A percentile compares a stretch with the other conserved stretches of the same genome.
Conservation (phyloP, 805 yeast species). For the Myxozyma udenii region DNA sequence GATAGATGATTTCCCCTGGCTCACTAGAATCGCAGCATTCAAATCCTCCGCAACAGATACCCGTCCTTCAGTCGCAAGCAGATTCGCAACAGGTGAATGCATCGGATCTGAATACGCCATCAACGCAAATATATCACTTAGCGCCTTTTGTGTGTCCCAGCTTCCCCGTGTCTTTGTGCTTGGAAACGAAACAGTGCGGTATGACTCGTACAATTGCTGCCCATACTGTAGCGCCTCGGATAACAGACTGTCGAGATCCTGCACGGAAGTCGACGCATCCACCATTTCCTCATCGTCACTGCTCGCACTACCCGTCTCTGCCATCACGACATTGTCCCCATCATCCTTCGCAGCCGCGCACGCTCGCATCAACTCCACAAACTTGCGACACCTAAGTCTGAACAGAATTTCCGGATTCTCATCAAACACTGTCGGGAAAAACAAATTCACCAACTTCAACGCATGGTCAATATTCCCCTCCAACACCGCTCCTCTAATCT, state of each 20-base stretch:
- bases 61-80: slow-evolving; percentile 42
- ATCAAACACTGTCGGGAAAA: slow-evolving; percentile 43
- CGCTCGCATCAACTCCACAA: slow-evolving; percentile 43
- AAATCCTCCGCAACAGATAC: slow-evolving; percentile 44
- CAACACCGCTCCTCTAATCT: slow-evolving; percentile 44
- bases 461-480: slow-evolving; percentile 49
- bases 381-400: slow-evolving; percentile 45
- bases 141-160: slow-evolving; percentile 39
- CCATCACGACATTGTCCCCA: background rate
- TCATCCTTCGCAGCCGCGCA: slow-evolving; percentile 22
- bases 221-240: slow-evolving; percentile 44
- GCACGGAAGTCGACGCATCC: slow-evolving; percentile 5
- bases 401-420: slow-evolving; percentile 41
- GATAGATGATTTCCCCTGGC: slow-evolving; percentile 44
- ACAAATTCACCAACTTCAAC: slow-evolving; percentile 40
- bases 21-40: slow-evolving; percentile 45
- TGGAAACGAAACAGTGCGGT: background rate
- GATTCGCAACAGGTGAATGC: slow-evolving; percentile 40
- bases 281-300: slow-evolving; percentile 20
- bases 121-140: slow-evolving; percentile 50
- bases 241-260: slow-evolving; percentile 26
- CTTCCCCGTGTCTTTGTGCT: slow-evolving; percentile 21
- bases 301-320: slow-evolving; percentile 1
- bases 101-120: slow-evolving; percentile 53
- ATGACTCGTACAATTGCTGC: slow-evolving; percentile 37